These are phyloP conservation scores for Ochromonadaceae sp. DNA, from an alignment of 352 stramenopile species.

Conservation along the genomic window DNA sequence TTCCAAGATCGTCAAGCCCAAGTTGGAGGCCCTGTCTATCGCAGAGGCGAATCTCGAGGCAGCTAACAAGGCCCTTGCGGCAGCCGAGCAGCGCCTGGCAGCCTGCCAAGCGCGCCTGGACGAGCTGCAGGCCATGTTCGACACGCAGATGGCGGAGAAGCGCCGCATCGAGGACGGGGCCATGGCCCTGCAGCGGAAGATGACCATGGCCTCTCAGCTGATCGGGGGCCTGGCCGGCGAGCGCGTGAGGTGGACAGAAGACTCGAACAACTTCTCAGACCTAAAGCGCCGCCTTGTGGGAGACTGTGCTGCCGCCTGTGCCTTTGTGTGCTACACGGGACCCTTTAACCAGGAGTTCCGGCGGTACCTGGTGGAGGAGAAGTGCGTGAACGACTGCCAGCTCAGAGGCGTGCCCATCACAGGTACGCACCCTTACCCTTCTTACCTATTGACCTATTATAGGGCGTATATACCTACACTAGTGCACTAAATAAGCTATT, in stretches of 20 bases:
- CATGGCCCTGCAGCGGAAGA: conserved; percentile 81
- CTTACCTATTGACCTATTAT: too few relatives aligned
- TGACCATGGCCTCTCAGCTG: conserved; percentile 81
- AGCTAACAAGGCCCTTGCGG: conserved; percentile 81
- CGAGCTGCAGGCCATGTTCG: conserved; percentile 87
- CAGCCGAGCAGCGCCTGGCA: conserved; percentile 69
- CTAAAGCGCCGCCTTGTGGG: conserved; percentile 85
- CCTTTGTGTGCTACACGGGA: conserved; percentile 93
- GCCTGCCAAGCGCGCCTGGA: conserved; percentile 83
- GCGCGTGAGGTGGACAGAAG: conserved; percentile 86
- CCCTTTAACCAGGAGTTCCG: conserved; percentile 96
- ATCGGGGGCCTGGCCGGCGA: conserved; percentile 91
- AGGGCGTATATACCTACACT: too few relatives aligned
- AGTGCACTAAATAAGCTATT: too few relatives aligned
- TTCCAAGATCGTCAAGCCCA: conserved; percentile 95
- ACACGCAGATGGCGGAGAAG: conserved; percentile 91
- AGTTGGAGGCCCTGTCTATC: conserved; percentile 87
- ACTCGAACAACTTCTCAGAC: conserved; percentile 92
- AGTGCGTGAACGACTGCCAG: conserved; percentile 85
- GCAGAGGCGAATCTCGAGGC: conserved; percentile 90
- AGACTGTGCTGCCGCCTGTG: conserved; percentile 87
- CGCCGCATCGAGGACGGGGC: conserved; percentile 89
- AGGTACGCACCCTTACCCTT: too few relatives aligned
- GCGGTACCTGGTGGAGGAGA: conserved; percentile 83
- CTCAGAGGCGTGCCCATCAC: conserved; percentile 56